A percentile compares a stretch with the other conserved stretches of the same genome.
These are phyloP conservation scores for Juglanconis oblonga DNA, from an alignment of 2,329 filamentous ascomycete species.

Conservation along the genomic window DNA sequence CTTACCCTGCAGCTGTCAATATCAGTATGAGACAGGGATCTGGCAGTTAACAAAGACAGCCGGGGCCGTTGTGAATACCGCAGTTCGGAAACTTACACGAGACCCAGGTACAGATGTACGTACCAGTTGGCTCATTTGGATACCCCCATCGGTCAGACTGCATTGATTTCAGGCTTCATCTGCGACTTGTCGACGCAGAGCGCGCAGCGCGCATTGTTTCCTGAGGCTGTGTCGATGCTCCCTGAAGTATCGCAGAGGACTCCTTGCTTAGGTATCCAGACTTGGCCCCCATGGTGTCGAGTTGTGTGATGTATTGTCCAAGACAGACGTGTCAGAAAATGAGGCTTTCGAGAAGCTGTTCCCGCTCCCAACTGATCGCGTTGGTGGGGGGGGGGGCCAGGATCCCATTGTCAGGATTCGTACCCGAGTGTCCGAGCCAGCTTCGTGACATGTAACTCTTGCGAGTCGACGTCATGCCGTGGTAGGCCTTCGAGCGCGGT, in stretches of 20 bases:
- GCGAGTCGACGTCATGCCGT: neutral
- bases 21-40: neutral
- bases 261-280: neutral
- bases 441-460: neutral
- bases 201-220: neutral
- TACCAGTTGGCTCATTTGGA: neutral
- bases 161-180: neutral
- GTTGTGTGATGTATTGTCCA: neutral
- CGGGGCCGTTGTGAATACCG: constrained; percentile 2
- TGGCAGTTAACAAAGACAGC: neutral
- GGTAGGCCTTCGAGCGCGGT: neutral
- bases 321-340: neutral
- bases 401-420: neutral
- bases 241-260: neutral
- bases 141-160: neutral
- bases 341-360: neutral
- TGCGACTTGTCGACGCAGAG: neutral
- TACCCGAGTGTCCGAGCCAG: neutral
- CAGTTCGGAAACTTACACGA: constrained; percentile 1
- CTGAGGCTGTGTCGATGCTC: neutral
- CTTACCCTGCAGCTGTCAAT: constrained; percentile 6
- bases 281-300: too few relatives aligned
- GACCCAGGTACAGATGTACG: neutral
- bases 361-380: neutral
- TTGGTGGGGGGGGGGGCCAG: too few relatives aligned